Conservation (phyloP, 495 filamentous ascomycete species). For the Trichoderma reesei region DNA sequence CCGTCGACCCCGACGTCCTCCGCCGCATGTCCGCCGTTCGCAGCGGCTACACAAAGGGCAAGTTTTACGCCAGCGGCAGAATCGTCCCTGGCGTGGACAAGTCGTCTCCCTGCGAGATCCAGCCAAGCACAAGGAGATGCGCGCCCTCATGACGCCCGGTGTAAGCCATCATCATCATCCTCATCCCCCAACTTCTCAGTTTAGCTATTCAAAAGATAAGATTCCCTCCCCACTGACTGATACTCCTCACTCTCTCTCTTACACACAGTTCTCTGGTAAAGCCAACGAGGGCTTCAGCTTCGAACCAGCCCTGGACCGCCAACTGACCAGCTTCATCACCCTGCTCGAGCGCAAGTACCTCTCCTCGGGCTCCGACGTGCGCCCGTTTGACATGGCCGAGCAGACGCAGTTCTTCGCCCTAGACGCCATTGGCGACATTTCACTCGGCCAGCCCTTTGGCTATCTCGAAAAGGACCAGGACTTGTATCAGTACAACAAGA, state of each 20-base stretch:
- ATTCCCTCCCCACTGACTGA: too few relatives aligned
- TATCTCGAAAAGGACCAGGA: conserved; percentile 26
- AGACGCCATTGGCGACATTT: conserved; percentile 31
- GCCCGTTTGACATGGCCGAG: conserved; percentile 35
- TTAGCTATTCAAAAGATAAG: too few relatives aligned
- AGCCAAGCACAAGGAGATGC: conserved; percentile 22
- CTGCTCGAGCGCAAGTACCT: conserved; percentile 37
- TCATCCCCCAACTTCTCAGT: too few relatives aligned
- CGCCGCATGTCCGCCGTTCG: conserved; percentile 25
- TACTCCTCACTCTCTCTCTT: conserved; percentile 28
- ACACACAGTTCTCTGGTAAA: conserved; percentile 32
- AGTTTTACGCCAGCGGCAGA: conserved; percentile 24
- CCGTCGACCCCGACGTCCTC: conserved; percentile 26
- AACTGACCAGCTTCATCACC: conserved; percentile 28
- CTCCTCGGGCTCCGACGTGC: conserved; percentile 23
- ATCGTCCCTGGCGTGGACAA: conserved; percentile 18
- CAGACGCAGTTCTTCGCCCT: conserved; percentile 32
- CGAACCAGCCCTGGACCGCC: conserved; percentile 33
- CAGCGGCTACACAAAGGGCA: conserved; percentile 21
- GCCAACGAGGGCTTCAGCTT: conserved; percentile 27
- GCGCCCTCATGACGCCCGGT: conserved; percentile 26
- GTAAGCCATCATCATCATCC: conserved; percentile 19
- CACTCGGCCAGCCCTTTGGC: conserved; percentile 29
- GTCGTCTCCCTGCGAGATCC: conserved; percentile 25
- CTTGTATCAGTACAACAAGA: conserved; percentile 20